Evolutionary conservation across 108 stramenopile species (phyloP).

Genomic region (Aurantiochytrium sp.): DNA sequence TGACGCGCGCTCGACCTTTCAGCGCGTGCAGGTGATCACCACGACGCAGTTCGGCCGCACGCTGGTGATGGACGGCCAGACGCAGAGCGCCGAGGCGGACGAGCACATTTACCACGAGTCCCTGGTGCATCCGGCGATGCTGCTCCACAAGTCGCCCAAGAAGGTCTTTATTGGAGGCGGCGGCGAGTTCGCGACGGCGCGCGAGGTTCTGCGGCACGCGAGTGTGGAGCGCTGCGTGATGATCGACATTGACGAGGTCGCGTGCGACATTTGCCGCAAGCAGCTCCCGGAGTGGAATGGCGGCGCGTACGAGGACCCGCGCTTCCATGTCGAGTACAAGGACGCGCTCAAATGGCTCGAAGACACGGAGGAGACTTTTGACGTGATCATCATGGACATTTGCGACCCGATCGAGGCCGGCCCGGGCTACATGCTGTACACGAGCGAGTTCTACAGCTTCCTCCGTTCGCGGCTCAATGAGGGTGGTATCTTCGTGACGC

Average conservation of each 20-base stretch:
- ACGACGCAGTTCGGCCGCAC: slow-evolving; percentile 56
- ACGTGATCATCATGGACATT: slow-evolving; percentile 79
- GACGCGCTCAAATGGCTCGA: slow-evolving; percentile 48
- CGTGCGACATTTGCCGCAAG: slow-evolving; percentile 65
- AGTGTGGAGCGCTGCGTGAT: slow-evolving; percentile 74
- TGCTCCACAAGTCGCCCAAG: slow-evolving; percentile 73
- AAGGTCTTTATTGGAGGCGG: slow-evolving; percentile 83
- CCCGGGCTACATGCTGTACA: slow-evolving; percentile 66
- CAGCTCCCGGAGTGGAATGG: slow-evolving; percentile 71
- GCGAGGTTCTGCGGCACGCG: slow-evolving; percentile 81
- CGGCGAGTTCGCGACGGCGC: slow-evolving; percentile 84
- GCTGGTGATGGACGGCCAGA: slow-evolving; percentile 83
- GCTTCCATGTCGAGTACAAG: slow-evolving; percentile 57
- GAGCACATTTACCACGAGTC: slow-evolving; percentile 82
- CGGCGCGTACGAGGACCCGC: slow-evolving; percentile 65
- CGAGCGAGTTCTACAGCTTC: slow-evolving; percentile 78
- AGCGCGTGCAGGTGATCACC: slow-evolving; percentile 45
- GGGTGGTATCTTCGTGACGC: slow-evolving; percentile 76
- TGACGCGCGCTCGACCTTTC: slow-evolving; percentile 45
- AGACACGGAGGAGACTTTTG: slow-evolving; percentile 53
- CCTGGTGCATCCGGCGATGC: slow-evolving; percentile 86
- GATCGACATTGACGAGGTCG: slow-evolving; percentile 73
- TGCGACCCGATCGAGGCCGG: slow-evolving; percentile 63
- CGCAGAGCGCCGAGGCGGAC: slow-evolving; percentile 52
- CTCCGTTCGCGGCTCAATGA: slow-evolving; percentile 44